Evolutionary conservation across 164 flowering plant genomes (phyloP).

Genomic region (Protea cynaroides): DNA sequence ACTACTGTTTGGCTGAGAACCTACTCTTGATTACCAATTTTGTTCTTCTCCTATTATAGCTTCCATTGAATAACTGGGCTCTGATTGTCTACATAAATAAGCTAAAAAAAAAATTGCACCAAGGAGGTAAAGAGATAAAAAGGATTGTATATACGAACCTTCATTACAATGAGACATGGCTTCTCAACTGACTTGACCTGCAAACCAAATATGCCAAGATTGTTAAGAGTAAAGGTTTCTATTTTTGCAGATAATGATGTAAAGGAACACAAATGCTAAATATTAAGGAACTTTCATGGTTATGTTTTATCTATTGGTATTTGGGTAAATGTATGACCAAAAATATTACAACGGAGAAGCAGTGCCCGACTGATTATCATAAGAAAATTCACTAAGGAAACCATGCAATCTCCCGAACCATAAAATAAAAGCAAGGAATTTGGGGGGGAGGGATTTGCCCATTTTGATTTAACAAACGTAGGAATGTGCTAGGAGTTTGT

Average conservation of each 20-base stretch:
- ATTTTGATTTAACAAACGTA: too few relatives aligned
- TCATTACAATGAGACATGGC: conserved; percentile 54
- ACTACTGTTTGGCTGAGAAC: neutral
- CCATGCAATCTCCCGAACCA: too few relatives aligned
- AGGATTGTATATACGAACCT: conserved; percentile 38
- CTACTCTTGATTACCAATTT: neutral
- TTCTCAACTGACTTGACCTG: conserved; percentile 55
- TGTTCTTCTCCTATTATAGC: neutral
- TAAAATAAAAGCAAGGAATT: too few relatives aligned
- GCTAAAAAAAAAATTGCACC: too few relatives aligned
- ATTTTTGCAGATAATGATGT: neutral
- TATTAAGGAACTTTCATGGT: neutral
- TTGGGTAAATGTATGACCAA: too few relatives aligned
- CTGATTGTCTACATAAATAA: neutral
- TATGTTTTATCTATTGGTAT: neutral
- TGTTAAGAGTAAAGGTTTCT: neutral
- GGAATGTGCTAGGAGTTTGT: too few relatives aligned
- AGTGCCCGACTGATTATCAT: too few relatives aligned
- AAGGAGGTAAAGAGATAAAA: neutral
- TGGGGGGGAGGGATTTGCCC: too few relatives aligned
- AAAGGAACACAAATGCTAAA: neutral
- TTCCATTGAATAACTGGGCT: neutral
- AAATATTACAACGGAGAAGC: too few relatives aligned
- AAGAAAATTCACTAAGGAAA: too few relatives aligned
- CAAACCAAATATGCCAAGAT: conserved; percentile 19